A percentile compares a stretch with the other conserved stretches of the same genome.
Evolutionary conservation across 2,329 filamentous ascomycete genomes (phyloP).

Genomic region (Fusarium multiceps): DNA sequence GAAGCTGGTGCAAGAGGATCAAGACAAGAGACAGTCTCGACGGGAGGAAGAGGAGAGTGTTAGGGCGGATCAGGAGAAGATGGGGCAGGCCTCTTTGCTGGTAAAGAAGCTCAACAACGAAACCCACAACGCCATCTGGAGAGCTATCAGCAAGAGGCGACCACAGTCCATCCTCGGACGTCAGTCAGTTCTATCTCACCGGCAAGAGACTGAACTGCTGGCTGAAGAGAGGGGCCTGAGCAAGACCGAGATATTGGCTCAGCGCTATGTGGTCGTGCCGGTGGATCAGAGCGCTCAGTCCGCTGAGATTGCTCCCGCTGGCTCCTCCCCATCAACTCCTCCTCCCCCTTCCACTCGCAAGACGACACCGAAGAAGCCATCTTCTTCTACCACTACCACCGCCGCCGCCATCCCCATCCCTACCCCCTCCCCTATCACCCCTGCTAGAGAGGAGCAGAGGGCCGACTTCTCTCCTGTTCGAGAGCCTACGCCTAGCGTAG

Average conservation of each 20-base stretch:
- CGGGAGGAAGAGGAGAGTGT: not conserved
- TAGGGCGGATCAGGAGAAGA: not conserved
- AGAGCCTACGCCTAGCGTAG: not conserved
- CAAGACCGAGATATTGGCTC: not conserved
- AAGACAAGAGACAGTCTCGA: not conserved
- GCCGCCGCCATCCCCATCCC: not conserved
- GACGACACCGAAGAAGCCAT: not conserved
- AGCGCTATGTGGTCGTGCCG: not conserved
- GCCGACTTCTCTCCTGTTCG: not conserved
- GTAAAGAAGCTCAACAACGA: not conserved
- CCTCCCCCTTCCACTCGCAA: not conserved
- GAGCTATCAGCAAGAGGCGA: not conserved
- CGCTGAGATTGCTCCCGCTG: not conserved
- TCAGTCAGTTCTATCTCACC: not conserved
- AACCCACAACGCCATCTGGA: not conserved
- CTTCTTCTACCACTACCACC: not conserved
- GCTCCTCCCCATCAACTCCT: not conserved
- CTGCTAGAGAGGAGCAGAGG: not conserved
- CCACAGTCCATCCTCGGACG: not conserved
- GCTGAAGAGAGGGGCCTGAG: not conserved
- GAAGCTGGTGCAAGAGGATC: conserved; percentile 7
- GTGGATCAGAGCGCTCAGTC: conserved; percentile 14
- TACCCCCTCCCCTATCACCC: no score
- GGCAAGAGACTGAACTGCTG: not conserved
- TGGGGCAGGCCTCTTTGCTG: not conserved